phyloP scores from a whole-genome alignment of 176 grass and related monocot species.

The Juncus effusus region DNA sequence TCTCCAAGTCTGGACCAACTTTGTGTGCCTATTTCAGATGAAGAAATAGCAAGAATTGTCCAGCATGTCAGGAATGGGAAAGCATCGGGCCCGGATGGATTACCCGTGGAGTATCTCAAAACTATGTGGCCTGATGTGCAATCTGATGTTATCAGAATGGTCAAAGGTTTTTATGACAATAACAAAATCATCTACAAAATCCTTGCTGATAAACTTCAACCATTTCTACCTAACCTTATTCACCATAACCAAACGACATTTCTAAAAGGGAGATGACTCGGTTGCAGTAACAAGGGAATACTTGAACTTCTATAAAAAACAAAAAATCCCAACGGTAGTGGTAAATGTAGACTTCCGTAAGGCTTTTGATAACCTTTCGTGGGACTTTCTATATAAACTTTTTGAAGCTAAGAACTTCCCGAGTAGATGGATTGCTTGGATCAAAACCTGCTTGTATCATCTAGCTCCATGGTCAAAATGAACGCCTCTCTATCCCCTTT shows the following conservation, averaged over 20 bases:
- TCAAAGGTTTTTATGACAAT: no score
- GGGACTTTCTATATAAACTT: not conserved
- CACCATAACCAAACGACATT: not conserved
- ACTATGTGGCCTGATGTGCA: no score
- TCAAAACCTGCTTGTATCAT: not conserved
- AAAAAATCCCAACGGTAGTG: not conserved
- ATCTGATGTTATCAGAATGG: no score
- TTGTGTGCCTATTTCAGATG: no score
- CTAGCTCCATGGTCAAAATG: not conserved
- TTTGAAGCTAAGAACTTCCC: not conserved
- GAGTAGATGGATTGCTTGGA: not conserved
- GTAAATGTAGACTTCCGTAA: not conserved
- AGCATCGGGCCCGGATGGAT: no score
- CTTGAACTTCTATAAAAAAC: no score
- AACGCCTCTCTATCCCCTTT: not conserved
- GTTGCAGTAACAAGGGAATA: not conserved
- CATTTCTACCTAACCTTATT: not conserved
- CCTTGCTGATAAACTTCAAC: conserved; percentile 1
- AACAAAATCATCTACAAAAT: not conserved
- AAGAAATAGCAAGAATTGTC: no score
- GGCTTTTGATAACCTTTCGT: not conserved
- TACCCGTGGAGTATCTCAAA: no score
- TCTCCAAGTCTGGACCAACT: no score
- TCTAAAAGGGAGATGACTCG: not conserved
- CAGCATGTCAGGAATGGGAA: no score